Evolutionary conservation across 2,329 filamentous ascomycete genomes (phyloP).

Genomic region (Epichloe coenophiala): DNA sequence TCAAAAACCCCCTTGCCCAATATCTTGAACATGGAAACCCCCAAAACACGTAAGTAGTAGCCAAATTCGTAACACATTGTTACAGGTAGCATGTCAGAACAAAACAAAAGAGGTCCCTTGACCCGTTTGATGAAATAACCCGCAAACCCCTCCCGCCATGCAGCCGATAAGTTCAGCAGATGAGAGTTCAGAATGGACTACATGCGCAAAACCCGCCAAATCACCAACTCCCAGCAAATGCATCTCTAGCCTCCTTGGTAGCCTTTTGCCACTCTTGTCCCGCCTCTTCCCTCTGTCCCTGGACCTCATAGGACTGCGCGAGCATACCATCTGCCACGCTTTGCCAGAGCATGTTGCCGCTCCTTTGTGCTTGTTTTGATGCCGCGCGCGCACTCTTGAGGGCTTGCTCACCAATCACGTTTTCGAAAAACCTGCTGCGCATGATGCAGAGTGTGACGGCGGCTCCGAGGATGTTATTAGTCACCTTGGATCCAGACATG

Average conservation of each 20-base stretch:
- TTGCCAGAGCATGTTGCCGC: slow-evolving; percentile 62
- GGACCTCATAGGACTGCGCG: slow-evolving; percentile 58
- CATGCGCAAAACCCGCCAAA: slow-evolving; percentile 4
- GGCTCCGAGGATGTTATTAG: slow-evolving; percentile 67
- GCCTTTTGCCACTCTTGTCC: slow-evolving; percentile 26
- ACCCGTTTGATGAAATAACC: background rate
- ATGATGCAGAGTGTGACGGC: slow-evolving; percentile 76
- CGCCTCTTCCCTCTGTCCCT: slow-evolving; percentile 43
- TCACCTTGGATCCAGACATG: slow-evolving; percentile 53
- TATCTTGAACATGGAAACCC: background rate
- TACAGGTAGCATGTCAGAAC: too few relatives aligned
- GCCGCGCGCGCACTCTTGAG: slow-evolving; percentile 63
- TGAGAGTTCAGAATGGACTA: slow-evolving; percentile 7
- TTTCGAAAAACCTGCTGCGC: slow-evolving; percentile 69
- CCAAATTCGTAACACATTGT: too few relatives aligned
- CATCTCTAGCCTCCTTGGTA: slow-evolving; percentile 27
- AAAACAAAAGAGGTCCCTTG: too few relatives aligned
- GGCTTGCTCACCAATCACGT: slow-evolving; percentile 68
- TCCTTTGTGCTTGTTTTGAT: slow-evolving; percentile 52
- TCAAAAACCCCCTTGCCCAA: slow-evolving; percentile 1
- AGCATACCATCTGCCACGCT: slow-evolving; percentile 72
- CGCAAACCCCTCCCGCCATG: slow-evolving; percentile 1
- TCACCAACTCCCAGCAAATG: slow-evolving; percentile 24
- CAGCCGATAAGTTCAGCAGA: background rate
- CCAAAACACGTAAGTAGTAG: background rate